phyloP scores from a whole-genome alignment of 192 early-diverging fungal genomes.

The Dispira parvispora region DNA sequence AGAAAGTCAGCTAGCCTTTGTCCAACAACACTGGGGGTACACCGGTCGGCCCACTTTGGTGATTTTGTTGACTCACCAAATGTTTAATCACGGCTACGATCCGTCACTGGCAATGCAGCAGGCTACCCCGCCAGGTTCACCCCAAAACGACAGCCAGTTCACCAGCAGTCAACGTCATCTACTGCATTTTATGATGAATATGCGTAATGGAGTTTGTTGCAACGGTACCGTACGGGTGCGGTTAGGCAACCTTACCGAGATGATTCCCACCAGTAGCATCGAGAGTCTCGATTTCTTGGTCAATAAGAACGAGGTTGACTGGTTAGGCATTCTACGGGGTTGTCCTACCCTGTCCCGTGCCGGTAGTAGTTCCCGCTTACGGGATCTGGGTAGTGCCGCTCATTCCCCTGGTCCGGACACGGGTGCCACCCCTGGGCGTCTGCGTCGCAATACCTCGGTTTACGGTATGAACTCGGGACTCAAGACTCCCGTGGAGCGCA shows the following conservation, averaged over 20 bases:
- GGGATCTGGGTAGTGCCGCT: slow-evolving; percentile 11
- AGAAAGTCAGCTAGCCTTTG: slow-evolving; percentile 58
- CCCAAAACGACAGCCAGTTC: background rate
- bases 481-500: slow-evolving; percentile 20
- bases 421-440: slow-evolving; percentile 22
- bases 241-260: slow-evolving; percentile 53
- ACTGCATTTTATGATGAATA: slow-evolving; percentile 70
- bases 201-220: slow-evolving; percentile 45
- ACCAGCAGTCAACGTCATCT: slow-evolving; percentile 38
- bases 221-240: slow-evolving; percentile 45
- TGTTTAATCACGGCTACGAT: slow-evolving; percentile 22
- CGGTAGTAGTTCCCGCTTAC: slow-evolving; percentile 1
- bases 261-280: slow-evolving; percentile 60
- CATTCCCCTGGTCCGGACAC: slow-evolving; percentile 8
- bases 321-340: slow-evolving; percentile 29
- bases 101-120: background rate
- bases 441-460: background rate
- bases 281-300: slow-evolving; percentile 72
- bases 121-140: background rate
- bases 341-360: slow-evolving; percentile 5
- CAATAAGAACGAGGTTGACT: slow-evolving; percentile 33
- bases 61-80: slow-evolving; percentile 55
- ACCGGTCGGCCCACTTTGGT: slow-evolving; percentile 65
- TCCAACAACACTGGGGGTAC: slow-evolving; percentile 50
- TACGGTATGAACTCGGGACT: slow-evolving; percentile 13